Evolutionary conservation across 768 basidiomycete genomes (phyloP), one percentile per base, ranked within the genome.

Genomic region (Russula vinacea): DNA sequence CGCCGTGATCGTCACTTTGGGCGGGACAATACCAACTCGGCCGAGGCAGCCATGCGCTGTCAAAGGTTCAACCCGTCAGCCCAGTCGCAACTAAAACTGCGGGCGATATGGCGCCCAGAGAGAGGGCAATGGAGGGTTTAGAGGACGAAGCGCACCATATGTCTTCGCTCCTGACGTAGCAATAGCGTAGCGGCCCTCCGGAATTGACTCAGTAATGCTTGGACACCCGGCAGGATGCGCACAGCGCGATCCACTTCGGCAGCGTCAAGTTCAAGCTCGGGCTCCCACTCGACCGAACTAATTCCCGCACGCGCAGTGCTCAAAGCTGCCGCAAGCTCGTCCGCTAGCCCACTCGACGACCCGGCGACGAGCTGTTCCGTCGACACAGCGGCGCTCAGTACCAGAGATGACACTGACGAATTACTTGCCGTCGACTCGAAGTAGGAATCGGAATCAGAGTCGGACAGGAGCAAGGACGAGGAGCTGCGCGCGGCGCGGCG

Each of bases 151-250:
- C 80, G 64, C 70, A 85, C 82, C 82, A 64, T 88, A 87, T 1
- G 85, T 88, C 73, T 83, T 85, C 4, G 88, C 87, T 5, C 87
- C 88, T 0, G 86, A 88, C 0, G 88, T 90, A 3, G 88, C 88
- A 19, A 90, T 85, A 22, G 87, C 87, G 70, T 84, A 90, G 47
- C 78, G 78, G n/a, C 83, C 86, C 58, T 77, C 74, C 5, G 88
- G 88, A 56, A 90, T 79, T 7, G 85, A 84, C 59, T 80, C 77
- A 90, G 86, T 78, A 90, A 78, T 64, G 74, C 76, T 70, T 78
- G 78, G 3, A 89, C 89, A 45, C 89, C 87, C 32, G 89, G 88
- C 1, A 90, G 79, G 68, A 89, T 89, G 58, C 79, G 80, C 44
- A 89, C 86, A n/a, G 81, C 79, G 66, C 84, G 83, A 68, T 87